These are phyloP conservation scores for Calonectria honghensis DNA, from an alignment of 2,329 filamentous ascomycete genomes.

Conservation along the genomic window DNA sequence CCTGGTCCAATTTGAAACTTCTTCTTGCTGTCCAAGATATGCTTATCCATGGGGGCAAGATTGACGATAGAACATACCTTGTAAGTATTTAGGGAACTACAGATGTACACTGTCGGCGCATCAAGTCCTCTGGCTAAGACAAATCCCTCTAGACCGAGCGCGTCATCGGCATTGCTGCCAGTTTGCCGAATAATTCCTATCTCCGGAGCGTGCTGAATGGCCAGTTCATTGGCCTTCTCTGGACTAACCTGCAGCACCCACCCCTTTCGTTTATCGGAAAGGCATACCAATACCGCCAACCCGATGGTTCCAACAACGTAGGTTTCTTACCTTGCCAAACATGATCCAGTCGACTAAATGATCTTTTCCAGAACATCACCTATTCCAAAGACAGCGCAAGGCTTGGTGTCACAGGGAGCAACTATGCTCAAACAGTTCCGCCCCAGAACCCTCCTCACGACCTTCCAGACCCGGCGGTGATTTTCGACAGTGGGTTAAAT, in stretches of 20 bases:
- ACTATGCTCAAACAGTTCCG: neutral
- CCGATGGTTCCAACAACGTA: conserved; percentile 1
- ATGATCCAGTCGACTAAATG: too few species aligned
- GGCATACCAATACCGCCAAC: neutral
- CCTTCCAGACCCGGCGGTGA: neutral
- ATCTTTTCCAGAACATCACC: conserved; percentile 1
- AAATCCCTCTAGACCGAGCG: neutral
- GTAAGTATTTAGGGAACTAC: neutral
- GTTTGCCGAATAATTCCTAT: neutral
- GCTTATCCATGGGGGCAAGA: neutral
- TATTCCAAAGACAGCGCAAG: conserved; percentile 1
- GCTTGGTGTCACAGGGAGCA: neutral
- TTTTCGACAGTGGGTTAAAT: neutral
- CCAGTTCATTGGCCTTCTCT: conserved; percentile 1
- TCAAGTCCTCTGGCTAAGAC: too few species aligned
- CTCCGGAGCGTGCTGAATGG: neutral
- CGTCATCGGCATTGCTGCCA: neutral
- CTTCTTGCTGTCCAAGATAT: neutral
- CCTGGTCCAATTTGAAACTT: neutral
- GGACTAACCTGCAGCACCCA: conserved; percentile 13
- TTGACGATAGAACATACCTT: conserved; percentile 7
- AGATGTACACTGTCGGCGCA: neutral
- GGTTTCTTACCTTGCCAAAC: neutral
- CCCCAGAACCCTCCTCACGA: neutral
- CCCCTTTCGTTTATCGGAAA: conserved; percentile 5